Evolutionary conservation across 805 yeast species (phyloP).

Genomic region (Metschnikowia lochheadii): DNA sequence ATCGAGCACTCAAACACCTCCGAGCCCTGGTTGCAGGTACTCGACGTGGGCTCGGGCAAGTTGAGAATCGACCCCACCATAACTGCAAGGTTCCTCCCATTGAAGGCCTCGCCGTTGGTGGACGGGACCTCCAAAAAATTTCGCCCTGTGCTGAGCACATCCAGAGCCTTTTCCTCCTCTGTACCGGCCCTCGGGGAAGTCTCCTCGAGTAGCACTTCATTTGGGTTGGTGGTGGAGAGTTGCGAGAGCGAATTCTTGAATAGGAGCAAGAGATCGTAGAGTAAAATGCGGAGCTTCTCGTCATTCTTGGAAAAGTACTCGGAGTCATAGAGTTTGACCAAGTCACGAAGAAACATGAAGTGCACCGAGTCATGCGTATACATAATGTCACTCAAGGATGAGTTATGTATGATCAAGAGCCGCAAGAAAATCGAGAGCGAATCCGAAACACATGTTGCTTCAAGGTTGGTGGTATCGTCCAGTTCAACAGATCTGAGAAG

Average conservation of each 20-base stretch:
- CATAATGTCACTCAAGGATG: constrained; percentile 41
- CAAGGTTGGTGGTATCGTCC: constrained; percentile 3
- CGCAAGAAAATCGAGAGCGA: constrained; percentile 48
- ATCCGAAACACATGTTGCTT: constrained; percentile 14
- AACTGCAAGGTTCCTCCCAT: constrained; percentile 1
- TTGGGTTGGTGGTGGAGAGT: constrained; percentile 3
- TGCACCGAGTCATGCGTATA: constrained; percentile 40
- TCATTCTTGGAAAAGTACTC: constrained; percentile 32
- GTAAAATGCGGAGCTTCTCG: constrained; percentile 49
- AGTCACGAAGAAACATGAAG: constrained; percentile 44
- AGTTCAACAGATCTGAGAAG: constrained; percentile 18
- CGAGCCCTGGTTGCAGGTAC: constrained; percentile 18
- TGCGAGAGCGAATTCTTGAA: constrained; percentile 40
- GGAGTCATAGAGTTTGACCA: constrained; percentile 45
- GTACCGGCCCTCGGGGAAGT: not conserved
- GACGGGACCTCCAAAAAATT: constrained; percentile 1
- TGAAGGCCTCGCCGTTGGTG: not conserved
- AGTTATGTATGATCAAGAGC: constrained; percentile 56
- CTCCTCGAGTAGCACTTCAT: constrained; percentile 11
- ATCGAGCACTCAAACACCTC: constrained; percentile 6
- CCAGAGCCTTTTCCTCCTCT: not conserved
- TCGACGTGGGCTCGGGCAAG: constrained; percentile 28
- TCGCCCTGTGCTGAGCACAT: not conserved
- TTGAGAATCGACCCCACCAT: constrained; percentile 21
- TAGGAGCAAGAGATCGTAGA: constrained; percentile 57